Evolutionary conservation across 176 grass and related monocot genomes (phyloP), one percentile per base, ranked within the genome.

Genomic region (Sorghum bicolor): DNA sequence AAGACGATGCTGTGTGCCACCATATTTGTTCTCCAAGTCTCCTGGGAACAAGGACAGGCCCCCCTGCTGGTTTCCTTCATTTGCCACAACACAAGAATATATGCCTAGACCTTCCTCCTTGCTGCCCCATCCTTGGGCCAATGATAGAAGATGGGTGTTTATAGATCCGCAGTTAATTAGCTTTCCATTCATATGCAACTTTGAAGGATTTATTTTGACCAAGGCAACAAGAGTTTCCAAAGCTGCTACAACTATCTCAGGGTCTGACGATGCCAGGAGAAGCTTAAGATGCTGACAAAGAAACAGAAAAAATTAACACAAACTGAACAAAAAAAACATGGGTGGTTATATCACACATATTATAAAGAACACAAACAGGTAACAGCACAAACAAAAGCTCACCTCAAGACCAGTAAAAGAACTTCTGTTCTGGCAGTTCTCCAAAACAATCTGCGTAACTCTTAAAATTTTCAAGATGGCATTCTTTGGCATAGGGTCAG

Each of bases 71-170:
- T 92, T 92, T 76, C 77, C 67, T 80, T 98, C 96, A 67, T 98
- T 98, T 86, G 93, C 88, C 83, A 95, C 85, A 29, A 96, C 91
- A 85, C 96, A 98, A 77, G 93, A 98, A 88, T 92, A 90, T 55
- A 98, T 88, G 32, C 96, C 96, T 30, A 98, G 66, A 22, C 96
- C 96, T 92, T 98, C 96, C 92, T 98, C 96, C 89, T 98, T 98
- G 87, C 93, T 98, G 62, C 96, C 96, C 96, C 96, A 98, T 67
- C 91, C 96, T 86, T 98, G 96, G 22, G 93, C 96, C 75, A 98
- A 84, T 83, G 96, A 95, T 82, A 98, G 86, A 60, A 96, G 93
- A 89, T 92, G 79, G 13, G 80, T 89, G 74, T 98, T 98, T 77
- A 98, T 63, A 78, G 93, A 80, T 66, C 93, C 96, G 41, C 93